These are phyloP conservation scores for Protomyces inundatus DNA, from an alignment of 1,139 yeast species.

Conservation along the genomic window DNA sequence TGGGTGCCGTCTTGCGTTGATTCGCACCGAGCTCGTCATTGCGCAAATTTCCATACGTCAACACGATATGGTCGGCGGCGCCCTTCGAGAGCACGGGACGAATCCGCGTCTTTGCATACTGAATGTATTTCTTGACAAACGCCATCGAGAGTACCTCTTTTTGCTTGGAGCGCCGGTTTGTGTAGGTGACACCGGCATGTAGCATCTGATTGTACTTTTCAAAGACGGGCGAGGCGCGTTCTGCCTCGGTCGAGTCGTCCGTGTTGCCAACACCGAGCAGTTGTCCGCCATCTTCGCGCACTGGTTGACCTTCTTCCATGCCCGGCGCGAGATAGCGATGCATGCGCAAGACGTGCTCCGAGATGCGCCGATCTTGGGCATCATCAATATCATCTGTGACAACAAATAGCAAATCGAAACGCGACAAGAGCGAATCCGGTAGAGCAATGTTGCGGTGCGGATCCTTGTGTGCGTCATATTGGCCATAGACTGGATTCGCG, in stretches of 20 bases:
- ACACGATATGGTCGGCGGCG: slow-evolving; percentile 78
- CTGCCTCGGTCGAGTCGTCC: slow-evolving; percentile 39
- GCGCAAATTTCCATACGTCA: slow-evolving; percentile 72
- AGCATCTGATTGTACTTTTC: slow-evolving; percentile 78
- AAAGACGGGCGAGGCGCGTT: slow-evolving; percentile 56
- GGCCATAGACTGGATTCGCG: slow-evolving; percentile 96
- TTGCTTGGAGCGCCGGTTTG: slow-evolving; percentile 41
- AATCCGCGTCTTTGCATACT: slow-evolving; percentile 85
- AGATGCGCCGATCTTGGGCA: slow-evolving; percentile 73
- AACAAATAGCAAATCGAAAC: slow-evolving; percentile 91
- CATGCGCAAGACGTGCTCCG: slow-evolving; percentile 93
- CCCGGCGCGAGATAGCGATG: slow-evolving; percentile 90
- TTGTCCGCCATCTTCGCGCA: slow-evolving; percentile 66
- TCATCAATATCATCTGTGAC: slow-evolving; percentile 94
- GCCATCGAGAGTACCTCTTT: slow-evolving; percentile 72
- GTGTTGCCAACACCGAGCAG: slow-evolving; percentile 67
- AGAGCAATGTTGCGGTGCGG: slow-evolving; percentile 95
- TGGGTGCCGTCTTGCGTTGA: slow-evolving; percentile 84
- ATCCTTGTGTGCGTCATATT: slow-evolving; percentile 90
- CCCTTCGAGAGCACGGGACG: slow-evolving; percentile 72
- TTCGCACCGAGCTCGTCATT: slow-evolving; percentile 69
- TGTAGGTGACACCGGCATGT: slow-evolving; percentile 68
- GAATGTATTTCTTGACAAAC: slow-evolving; percentile 84
- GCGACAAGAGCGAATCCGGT: slow-evolving; percentile 92
- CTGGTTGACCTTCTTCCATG: slow-evolving; percentile 87